Percentiles rank a stretch among this genome's conserved stretches.
Evolutionary conservation across 2,329 filamentous ascomycete species (phyloP).

Genomic region (Raffaelea arxii): DNA sequence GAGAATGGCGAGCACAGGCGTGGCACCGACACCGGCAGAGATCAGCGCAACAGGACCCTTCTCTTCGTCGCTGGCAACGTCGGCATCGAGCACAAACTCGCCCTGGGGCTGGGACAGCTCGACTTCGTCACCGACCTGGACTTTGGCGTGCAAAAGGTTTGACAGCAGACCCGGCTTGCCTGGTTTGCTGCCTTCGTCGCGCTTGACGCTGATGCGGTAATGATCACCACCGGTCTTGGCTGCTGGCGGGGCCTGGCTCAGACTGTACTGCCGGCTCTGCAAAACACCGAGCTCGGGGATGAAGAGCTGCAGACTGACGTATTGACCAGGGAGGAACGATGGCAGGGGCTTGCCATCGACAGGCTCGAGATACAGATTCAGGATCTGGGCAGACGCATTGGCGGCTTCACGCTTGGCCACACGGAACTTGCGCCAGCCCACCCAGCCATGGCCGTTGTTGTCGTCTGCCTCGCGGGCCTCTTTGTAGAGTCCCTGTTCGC

Average conservation of each 20-base stretch:
- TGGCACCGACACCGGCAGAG: constrained; percentile 59
- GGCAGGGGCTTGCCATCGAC: constrained; percentile 49
- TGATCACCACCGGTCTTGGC: constrained; percentile 33
- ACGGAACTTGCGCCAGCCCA: constrained; percentile 39
- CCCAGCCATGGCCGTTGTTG: constrained; percentile 31
- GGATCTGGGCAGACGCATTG: constrained; percentile 46
- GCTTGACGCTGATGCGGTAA: constrained; percentile 70
- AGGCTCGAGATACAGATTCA: constrained; percentile 61
- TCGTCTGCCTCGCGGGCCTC: constrained; percentile 20
- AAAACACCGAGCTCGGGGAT: constrained; percentile 52
- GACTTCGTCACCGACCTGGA: constrained; percentile 40
- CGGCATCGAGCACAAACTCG: constrained; percentile 51
- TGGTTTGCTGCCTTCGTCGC: constrained; percentile 32
- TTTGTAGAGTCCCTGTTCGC: constrained; percentile 51
- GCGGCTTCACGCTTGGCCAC: constrained; percentile 52
- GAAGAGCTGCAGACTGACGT: constrained; percentile 55
- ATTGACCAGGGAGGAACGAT: constrained; percentile 59
- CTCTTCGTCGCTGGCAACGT: constrained; percentile 23
- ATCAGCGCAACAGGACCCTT: constrained; percentile 52
- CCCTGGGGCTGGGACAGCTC: constrained; percentile 46
- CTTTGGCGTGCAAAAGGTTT: constrained; percentile 39
- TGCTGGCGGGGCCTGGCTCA: constrained; percentile 47
- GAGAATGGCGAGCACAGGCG: constrained; percentile 56
- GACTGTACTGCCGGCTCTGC: constrained; percentile 67
- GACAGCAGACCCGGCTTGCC: constrained; percentile 38